Percentiles rank a stretch among this genome's conserved stretches.
phyloP scores from a whole-genome alignment of 352 stramenopile species.

The Pythium dissotocum region DNA sequence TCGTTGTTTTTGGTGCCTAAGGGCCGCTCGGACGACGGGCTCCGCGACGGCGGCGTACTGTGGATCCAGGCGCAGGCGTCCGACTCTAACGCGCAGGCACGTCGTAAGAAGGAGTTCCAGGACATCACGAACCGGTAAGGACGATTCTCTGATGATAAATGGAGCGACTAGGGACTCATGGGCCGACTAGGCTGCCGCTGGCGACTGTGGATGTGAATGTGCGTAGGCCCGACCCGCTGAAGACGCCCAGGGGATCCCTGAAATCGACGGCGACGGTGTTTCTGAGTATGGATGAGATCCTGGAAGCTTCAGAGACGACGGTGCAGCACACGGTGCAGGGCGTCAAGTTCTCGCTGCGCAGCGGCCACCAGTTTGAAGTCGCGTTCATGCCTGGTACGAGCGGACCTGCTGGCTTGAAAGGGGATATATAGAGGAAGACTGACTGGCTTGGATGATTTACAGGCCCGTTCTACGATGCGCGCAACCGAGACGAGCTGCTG shows the following conservation, averaged over 20 bases:
- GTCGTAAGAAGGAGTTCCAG: slow-evolving; percentile 55
- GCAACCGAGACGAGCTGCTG: slow-evolving; percentile 52
- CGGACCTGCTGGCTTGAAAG: neutral
- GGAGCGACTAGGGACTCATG: neutral
- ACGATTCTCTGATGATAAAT: neutral
- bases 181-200: slow-evolving; percentile 9
- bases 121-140: slow-evolving; percentile 52
- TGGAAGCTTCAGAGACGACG: slow-evolving; percentile 26
- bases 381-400: slow-evolving; percentile 58
- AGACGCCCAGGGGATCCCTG: slow-evolving; percentile 23
- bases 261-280: slow-evolving; percentile 43
- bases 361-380: slow-evolving; percentile 46
- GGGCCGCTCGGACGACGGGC: slow-evolving; percentile 1
- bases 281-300: slow-evolving; percentile 34
- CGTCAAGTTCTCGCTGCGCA: slow-evolving; percentile 39
- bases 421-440: neutral
- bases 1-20: slow-evolving; percentile 29
- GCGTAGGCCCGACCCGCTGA: slow-evolving; percentile 23
- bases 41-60: slow-evolving; percentile 39
- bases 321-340: slow-evolving; percentile 49
- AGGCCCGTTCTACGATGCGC: slow-evolving; percentile 36
- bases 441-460: slow-evolving; percentile 1
- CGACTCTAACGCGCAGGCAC: slow-evolving; percentile 54
- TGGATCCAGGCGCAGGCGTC: slow-evolving; percentile 53
- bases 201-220: neutral